Percentiles rank a stretch among this genome's conserved stretches.
phyloP scores from a whole-genome alignment of 768 basidiomycete genomes.

The Bullera alba region DNA sequence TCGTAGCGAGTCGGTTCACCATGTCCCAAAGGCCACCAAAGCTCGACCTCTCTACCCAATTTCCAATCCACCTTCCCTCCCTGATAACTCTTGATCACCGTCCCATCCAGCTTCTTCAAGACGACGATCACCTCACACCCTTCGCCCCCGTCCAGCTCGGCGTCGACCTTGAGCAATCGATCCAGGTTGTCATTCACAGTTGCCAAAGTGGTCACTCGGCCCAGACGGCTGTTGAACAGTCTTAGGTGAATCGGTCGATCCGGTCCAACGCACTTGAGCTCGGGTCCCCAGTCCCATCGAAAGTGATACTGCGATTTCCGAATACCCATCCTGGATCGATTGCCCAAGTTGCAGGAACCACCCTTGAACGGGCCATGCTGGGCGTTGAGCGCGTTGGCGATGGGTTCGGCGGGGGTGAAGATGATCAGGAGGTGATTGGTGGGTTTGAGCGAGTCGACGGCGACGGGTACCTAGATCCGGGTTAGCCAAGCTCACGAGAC shows the following conservation, averaged over 20 bases:
- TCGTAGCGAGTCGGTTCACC: slow-evolving; percentile 72
- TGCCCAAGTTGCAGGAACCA: slow-evolving; percentile 13
- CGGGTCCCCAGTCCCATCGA: slow-evolving; percentile 12
- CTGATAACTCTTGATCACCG: slow-evolving; percentile 49
- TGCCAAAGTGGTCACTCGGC: slow-evolving; percentile 46
- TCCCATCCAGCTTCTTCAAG: slow-evolving; percentile 54
- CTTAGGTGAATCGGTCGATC: slow-evolving; percentile 7
- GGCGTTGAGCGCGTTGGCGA: slow-evolving; percentile 55
- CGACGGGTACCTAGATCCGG: slow-evolving; percentile 46
- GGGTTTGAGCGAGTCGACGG: slow-evolving; percentile 41
- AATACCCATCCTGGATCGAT: slow-evolving; percentile 6
- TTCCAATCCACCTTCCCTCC: slow-evolving; percentile 49
- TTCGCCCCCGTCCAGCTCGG: slow-evolving; percentile 35
- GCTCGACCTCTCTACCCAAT: slow-evolving; percentile 57
- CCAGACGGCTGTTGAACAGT: slow-evolving; percentile 2
- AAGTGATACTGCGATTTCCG: slow-evolving; percentile 6
- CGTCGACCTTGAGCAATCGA: slow-evolving; percentile 51
- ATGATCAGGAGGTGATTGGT: slow-evolving; percentile 61
- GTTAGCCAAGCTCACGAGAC: slow-evolving; percentile 5
- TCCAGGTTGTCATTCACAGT: slow-evolving; percentile 56
- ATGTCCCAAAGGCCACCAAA: slow-evolving; percentile 80
- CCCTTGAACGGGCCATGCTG: slow-evolving; percentile 12
- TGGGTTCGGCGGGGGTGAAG: slow-evolving; percentile 69
- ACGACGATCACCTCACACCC: slow-evolving; percentile 32
- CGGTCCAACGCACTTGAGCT: slow-evolving; percentile 5